Conservation (phyloP, 441 rosid genomes). For the Jatropha podagrica region DNA sequence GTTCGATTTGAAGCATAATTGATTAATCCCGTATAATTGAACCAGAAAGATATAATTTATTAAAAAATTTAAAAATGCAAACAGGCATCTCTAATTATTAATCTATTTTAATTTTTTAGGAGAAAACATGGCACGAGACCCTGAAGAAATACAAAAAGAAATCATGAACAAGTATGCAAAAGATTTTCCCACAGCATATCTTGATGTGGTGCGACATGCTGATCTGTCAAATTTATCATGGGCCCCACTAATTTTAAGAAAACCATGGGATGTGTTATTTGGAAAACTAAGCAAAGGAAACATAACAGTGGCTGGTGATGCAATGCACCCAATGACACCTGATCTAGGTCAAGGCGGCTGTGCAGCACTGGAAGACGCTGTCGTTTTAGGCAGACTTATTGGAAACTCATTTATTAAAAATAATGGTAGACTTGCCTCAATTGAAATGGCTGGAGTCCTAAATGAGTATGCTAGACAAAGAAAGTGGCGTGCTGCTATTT, state of each 20-base stretch:
- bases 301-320: slow-evolving; percentile 44
- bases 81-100: too few relatives aligned
- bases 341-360: slow-evolving; percentile 47
- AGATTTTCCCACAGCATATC: slow-evolving; percentile 27
- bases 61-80: too few relatives aligned
- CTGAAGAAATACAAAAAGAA: slow-evolving; percentile 30
- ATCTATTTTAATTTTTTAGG: too few relatives aligned
- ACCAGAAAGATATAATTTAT: too few relatives aligned
- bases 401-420: slow-evolving; percentile 20
- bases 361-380: slow-evolving; percentile 49
- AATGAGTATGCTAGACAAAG: slow-evolving; percentile 35
- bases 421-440: slow-evolving; percentile 3
- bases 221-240: slow-evolving; percentile 39
- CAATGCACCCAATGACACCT: slow-evolving; percentile 60
- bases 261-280: slow-evolving; percentile 39
- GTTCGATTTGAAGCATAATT: too few relatives aligned
- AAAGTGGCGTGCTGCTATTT: slow-evolving; percentile 33
- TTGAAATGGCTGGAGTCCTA: slow-evolving; percentile 23
- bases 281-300: slow-evolving; percentile 33
- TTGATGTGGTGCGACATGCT: slow-evolving; percentile 30
- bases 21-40: too few relatives aligned
- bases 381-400: slow-evolving; percentile 41
- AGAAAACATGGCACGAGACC: slow-evolving; percentile 16
- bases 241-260: slow-evolving; percentile 35
- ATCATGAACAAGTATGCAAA: slow-evolving; percentile 28